Percentiles rank a stretch among this genome's conserved stretches.
These are phyloP conservation scores for Sporisorium graminicola DNA, from an alignment of 1,284 basidiomycete genomes.

Conservation along the genomic window DNA sequence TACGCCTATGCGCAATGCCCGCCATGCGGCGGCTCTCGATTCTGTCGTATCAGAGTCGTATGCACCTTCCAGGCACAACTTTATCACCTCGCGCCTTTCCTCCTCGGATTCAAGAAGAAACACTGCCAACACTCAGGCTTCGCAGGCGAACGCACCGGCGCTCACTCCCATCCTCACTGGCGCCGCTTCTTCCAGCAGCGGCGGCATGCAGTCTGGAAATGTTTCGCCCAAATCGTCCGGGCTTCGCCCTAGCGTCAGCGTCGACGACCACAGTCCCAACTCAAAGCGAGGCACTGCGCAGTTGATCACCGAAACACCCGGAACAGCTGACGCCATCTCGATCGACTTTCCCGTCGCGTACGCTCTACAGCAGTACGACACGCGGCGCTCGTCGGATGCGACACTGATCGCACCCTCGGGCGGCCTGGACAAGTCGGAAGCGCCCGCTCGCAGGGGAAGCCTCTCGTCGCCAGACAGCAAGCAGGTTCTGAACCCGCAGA, in stretches of 20 bases:
- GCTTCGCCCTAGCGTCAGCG: not conserved
- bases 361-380: constrained; percentile 36
- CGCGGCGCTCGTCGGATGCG: constrained; percentile 46
- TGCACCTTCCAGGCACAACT: constrained; percentile 20
- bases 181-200: constrained; percentile 4
- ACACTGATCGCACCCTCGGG: constrained; percentile 33
- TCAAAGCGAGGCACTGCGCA: constrained; percentile 1
- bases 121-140: not conserved
- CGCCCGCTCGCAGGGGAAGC: constrained; percentile 6
- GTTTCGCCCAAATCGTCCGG: constrained; percentile 21
- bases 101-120: constrained; percentile 25
- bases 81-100: constrained; percentile 24
- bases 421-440: constrained; percentile 20
- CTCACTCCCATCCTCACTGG: constrained; percentile 18
- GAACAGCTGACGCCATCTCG: constrained; percentile 18
- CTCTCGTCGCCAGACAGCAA: constrained; percentile 9
- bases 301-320: constrained; percentile 11
- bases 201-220: constrained; percentile 17
- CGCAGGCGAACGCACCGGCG: constrained; percentile 4
- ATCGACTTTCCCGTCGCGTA: constrained; percentile 27
- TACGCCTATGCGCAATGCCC: constrained; percentile 2
- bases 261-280: constrained; percentile 13
- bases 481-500: not conserved
- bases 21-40: constrained; percentile 12
- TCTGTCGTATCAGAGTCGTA: constrained; percentile 14